phyloP scores from a whole-genome alignment of 2,329 filamentous ascomycete genomes.

The Phyllosticta paracitricarpa region DNA sequence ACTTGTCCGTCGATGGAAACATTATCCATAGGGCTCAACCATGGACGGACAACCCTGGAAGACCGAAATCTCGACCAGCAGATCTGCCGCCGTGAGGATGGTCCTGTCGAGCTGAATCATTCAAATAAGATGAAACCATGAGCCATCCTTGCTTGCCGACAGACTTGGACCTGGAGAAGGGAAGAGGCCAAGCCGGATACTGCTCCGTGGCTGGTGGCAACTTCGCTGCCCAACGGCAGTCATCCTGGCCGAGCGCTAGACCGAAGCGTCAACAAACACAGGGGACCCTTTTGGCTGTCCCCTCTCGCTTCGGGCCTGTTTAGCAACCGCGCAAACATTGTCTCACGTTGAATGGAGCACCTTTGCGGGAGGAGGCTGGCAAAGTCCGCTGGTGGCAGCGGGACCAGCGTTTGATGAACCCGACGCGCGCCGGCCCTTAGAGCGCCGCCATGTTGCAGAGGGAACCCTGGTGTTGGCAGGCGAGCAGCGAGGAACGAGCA shows the following conservation, averaged over 20 bases:
- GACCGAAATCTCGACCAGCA: background rate
- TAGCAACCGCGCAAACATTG: background rate
- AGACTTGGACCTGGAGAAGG: background rate
- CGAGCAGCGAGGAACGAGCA: background rate
- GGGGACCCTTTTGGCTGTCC: background rate
- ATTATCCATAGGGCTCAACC: background rate
- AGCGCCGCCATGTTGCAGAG: background rate
- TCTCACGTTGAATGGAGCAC: background rate
- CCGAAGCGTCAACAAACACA: background rate
- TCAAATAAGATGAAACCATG: background rate
- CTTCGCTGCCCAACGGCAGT: slow-evolving; percentile 4
- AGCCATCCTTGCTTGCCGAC: background rate
- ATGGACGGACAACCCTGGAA: background rate
- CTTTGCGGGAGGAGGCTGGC: background rate
- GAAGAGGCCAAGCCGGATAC: background rate
- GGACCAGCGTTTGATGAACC: background rate
- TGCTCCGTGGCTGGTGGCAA: background rate
- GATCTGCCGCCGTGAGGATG: background rate
- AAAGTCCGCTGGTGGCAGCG: background rate
- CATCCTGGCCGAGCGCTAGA: background rate
- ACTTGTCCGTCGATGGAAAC: background rate
- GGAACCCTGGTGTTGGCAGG: background rate
- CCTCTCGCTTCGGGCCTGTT: background rate
- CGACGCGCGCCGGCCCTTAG: background rate
- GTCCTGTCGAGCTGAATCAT: background rate